phyloP scores from a whole-genome alignment of 768 basidiomycete species.

The Suillus brevipes region DNA sequence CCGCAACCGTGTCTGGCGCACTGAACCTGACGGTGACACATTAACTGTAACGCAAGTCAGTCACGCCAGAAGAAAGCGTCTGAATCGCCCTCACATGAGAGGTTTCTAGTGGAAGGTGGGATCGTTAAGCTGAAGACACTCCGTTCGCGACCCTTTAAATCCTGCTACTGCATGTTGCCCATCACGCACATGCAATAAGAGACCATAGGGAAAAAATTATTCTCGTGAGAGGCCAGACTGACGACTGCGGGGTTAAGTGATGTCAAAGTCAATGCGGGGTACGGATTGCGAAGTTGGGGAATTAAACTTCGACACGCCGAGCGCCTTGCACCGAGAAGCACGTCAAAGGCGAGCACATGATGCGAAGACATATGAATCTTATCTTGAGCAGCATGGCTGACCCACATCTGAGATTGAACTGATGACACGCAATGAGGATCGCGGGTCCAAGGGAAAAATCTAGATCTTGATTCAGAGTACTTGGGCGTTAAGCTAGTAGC shows the following conservation, averaged over 20 bases:
- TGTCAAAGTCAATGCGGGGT: conserved; percentile 5
- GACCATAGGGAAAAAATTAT: conserved; percentile 3
- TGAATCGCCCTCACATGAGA: background rate
- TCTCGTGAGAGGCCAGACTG: background rate
- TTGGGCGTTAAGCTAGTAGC: background rate
- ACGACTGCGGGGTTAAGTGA: conserved; percentile 6
- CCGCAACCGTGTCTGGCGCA: conserved; percentile 40
- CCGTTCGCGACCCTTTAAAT: conserved; percentile 24
- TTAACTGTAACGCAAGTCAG: conserved; percentile 3
- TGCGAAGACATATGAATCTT: conserved; percentile 20
- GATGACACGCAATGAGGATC: conserved; percentile 17
- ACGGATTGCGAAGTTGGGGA: conserved; percentile 13
- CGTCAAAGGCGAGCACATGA: conserved; percentile 25
- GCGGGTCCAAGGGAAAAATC: conserved; percentile 21
- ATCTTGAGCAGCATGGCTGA: conserved; percentile 21
- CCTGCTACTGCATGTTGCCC: conserved; percentile 7
- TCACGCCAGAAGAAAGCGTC: background rate
- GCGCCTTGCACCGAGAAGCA: conserved; percentile 13
- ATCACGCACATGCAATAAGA: conserved; percentile 12
- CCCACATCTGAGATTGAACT: conserved; percentile 19
- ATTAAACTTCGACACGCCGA: conserved; percentile 15
- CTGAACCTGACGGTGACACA: conserved; percentile 46
- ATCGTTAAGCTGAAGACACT: background rate
- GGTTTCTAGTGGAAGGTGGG: background rate
- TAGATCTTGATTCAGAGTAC: background rate